Evolutionary conservation across 441 rosid species (phyloP), one percentile per base, ranked within the genome.

Genomic region (Arabidopsis hybrid): DNA sequence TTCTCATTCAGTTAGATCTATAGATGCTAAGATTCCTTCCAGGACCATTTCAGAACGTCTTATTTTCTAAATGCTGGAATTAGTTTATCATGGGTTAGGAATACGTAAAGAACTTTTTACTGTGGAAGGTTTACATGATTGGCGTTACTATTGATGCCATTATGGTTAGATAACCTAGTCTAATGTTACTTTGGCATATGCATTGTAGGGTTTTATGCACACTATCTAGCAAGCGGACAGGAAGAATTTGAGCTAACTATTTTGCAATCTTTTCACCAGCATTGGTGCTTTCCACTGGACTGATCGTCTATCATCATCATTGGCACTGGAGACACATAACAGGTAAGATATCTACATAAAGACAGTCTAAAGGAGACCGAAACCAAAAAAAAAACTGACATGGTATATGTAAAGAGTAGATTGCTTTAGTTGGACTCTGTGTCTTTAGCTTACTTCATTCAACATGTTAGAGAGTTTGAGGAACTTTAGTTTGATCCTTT

Each of bases 241-340:
- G 60, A 56, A 18, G 4, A 35, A 43, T 42, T 35, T 71, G 63
- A 61, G 58, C 65, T 72, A 73, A 78, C 56, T 56, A 11, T 56
- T 40, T 65, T 62, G 13, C 55, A 43, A 71, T 71, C 35, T 78
- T 73, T 40, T 75, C 56, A 10, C 62, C 83, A 92, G 94, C 68
- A 87, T 91, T 73, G 98, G 98, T 40, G 94, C 96, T 66, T 91
- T 91, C 83, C 91, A 93, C 67, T 93, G 98, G 97, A 68, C 88
- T 32, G 97, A 93, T 83, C 88, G 97, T 17, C 81, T 88, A 18
- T 83, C 86, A 12, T 80, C 86, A 14, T 75, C 88, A 9, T 70
- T 84, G 51, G 78, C 86, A 5, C 12, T 67, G 31, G 80, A 72
- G 36, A 72, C 45, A 56, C 64, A 77, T 49, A 84, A 69, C 79